A percentile compares a stretch with the other conserved stretches of the same genome.
Conservation (phyloP, 176 grass and related monocot species). For the Juncus inflexus region DNA sequence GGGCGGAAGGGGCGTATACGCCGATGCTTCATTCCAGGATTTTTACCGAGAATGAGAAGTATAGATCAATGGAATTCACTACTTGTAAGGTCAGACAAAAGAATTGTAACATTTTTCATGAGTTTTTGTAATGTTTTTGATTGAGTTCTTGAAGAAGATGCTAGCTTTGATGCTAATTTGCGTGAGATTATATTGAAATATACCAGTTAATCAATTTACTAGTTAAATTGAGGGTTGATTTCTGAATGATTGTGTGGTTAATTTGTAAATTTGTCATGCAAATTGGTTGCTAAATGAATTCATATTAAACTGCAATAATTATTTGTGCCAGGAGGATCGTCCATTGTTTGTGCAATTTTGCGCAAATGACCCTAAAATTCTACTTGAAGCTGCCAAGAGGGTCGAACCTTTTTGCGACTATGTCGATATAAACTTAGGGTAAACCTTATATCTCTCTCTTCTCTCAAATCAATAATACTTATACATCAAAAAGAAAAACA, state of each 20-base stretch:
- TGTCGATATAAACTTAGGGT: conserved; percentile 97
- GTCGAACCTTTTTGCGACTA: conserved; percentile 87
- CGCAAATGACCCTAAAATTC: conserved; percentile 90
- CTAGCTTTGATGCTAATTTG: not conserved
- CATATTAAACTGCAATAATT: not conserved
- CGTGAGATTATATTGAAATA: not conserved
- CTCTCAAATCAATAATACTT: too few relatives aligned
- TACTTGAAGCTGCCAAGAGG: conserved; percentile 79
- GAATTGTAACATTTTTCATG: not conserved
- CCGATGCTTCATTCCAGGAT: conserved; percentile 98
- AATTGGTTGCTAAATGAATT: too few relatives aligned
- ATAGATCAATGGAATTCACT: conserved; percentile 83
- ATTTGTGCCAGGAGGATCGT: conserved; percentile 65
- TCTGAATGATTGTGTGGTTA: not conserved
- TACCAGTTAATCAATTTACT: too few relatives aligned
- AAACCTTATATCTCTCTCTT: conserved; percentile 25
- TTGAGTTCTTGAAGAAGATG: not conserved
- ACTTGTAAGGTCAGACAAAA: conserved; percentile 57
- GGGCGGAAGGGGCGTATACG: conserved; percentile 77
- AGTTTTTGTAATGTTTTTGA: not conserved
- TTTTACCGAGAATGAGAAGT: conserved; percentile 97
- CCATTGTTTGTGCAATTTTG: conserved; percentile 98
- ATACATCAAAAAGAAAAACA: not conserved
- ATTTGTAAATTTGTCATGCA: too few relatives aligned
- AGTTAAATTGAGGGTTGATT: too few relatives aligned